A percentile compares a stretch with the other conserved stretches of the same genome.
These are phyloP conservation scores for Lipomyces yamadae DNA, from an alignment of 805 yeast genomes.

Conservation along the genomic window DNA sequence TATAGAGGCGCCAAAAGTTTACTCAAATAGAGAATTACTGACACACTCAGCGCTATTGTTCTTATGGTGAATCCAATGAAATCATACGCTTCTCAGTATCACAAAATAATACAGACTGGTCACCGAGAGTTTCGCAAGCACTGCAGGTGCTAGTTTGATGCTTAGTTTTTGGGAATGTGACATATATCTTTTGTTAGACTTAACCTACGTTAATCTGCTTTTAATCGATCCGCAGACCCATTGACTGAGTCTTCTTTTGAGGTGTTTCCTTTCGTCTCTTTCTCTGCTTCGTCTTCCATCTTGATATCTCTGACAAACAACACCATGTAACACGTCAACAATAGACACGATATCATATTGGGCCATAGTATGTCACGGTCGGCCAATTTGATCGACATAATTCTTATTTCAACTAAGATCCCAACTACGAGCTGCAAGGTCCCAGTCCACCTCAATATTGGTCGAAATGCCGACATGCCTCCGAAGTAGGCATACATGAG, in stretches of 20 bases:
- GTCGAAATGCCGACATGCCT: conserved; percentile 10
- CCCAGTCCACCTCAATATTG: conserved; percentile 8
- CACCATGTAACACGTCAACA: conserved; percentile 4
- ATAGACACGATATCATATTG: background rate
- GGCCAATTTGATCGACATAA: conserved; percentile 5
- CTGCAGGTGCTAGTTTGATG: too few species aligned
- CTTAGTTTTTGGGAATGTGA: too few species aligned
- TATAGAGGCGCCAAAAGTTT: too few species aligned
- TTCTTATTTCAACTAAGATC: background rate
- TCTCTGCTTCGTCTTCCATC: too few species aligned
- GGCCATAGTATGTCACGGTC: conserved; percentile 10
- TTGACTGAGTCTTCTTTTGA: background rate
- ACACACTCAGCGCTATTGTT: too few species aligned
- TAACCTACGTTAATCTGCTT: background rate
- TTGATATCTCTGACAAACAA: background rate
- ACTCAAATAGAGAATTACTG: too few species aligned
- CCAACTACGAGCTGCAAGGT: conserved; percentile 11
- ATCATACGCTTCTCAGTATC: too few species aligned
- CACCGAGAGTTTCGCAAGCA: too few species aligned
- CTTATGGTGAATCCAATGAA: too few species aligned
- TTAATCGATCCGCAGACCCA: background rate
- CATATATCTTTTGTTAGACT: background rate
- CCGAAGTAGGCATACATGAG: conserved; percentile 8
- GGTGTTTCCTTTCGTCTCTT: background rate
- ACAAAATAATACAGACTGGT: too few species aligned